Evolutionary conservation across 202 grass and related monocot genomes (phyloP), one percentile per base, ranked within the genome.

Genomic region (Dendrocalamus latiflorus): DNA sequence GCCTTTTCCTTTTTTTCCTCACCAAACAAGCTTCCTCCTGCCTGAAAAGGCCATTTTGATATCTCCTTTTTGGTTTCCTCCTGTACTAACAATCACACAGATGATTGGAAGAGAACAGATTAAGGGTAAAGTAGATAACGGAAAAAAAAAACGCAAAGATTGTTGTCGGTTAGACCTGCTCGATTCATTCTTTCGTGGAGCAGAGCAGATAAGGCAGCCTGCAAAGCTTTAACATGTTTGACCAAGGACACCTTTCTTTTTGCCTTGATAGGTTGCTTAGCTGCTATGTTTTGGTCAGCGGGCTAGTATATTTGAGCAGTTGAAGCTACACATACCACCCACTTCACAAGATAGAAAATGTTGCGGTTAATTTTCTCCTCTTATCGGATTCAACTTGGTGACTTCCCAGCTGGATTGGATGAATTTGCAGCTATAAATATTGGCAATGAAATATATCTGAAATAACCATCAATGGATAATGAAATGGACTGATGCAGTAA

Each of bases 281-380:
- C 67, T 75, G 69, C 59, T 38, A 60, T 22, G 24, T 13, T 43
- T 2, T 38, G 43, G 78, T 86, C 36, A 86, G 75, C 34, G 54
- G 44, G 43, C 66, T 85, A 57, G 28, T 28, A 69, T 75, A 55
- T 63, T 79, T 83, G 61, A 86, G 79, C 45, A 83, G 84, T 83
- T 86, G 84, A 80, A 79, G 38, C 84, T 44, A 69, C 53, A 74
- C n/a, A 79, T 0, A 2, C 50, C 50, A 59, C 38, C 50, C 22
- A 47, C 68, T 37, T 77, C 22, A 49, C 15, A 49, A 53, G 55
- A 64, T 68, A 48, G 9, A n/a, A 58, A 74, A 50, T 6, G 37
- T 4, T 20, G 24, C 34, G 25, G 45, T 74, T 63, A 22, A 25
- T 20, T 2, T 20, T 2, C 49, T 49, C 5, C 55, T 64, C 34